Conservation (phyloP, 2,329 filamentous ascomycete genomes). For the Cephalotrichum gorgonifer region DNA sequence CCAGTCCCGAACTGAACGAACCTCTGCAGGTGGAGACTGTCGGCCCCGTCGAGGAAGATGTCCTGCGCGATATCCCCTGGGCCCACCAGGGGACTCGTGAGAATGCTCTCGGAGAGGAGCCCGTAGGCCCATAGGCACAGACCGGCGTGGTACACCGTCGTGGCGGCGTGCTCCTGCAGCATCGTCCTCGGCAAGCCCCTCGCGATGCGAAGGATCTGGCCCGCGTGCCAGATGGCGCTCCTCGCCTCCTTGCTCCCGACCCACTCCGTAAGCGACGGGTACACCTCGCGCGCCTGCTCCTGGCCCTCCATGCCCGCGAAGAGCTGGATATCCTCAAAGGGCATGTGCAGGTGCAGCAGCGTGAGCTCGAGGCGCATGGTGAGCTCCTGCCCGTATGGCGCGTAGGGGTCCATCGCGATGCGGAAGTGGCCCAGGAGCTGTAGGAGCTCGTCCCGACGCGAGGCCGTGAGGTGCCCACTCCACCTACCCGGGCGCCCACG, state of each 20-base stretch:
- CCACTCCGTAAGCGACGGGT: conserved; percentile 50
- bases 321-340: conserved; percentile 54
- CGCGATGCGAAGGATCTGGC: conserved; percentile 53
- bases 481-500: conserved; percentile 13
- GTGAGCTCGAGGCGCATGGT: conserved; percentile 32
- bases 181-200: conserved; percentile 39
- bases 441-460: conserved; percentile 17
- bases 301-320: conserved; percentile 59
- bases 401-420: conserved; percentile 6
- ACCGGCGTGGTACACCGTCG: conserved; percentile 58
- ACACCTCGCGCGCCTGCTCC: conserved; percentile 51
- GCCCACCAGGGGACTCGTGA: conserved; percentile 28
- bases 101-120: conserved; percentile 24
- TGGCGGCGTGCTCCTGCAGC: conserved; percentile 55
- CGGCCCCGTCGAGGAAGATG: conserved; percentile 22
- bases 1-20: conserved; percentile 14
- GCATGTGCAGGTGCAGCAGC: conserved; percentile 53
- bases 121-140: conserved; percentile 62
- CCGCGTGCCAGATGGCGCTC: conserved; percentile 56
- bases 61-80: conserved; percentile 17
- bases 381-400: conserved; percentile 12
- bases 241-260: conserved; percentile 41
- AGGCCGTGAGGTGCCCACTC: conserved; percentile 15
- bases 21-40: conserved; percentile 20
- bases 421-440: conserved; percentile 14